phyloP scores from a whole-genome alignment of 345 rosid genomes.

The Gossypium longicalyx region DNA sequence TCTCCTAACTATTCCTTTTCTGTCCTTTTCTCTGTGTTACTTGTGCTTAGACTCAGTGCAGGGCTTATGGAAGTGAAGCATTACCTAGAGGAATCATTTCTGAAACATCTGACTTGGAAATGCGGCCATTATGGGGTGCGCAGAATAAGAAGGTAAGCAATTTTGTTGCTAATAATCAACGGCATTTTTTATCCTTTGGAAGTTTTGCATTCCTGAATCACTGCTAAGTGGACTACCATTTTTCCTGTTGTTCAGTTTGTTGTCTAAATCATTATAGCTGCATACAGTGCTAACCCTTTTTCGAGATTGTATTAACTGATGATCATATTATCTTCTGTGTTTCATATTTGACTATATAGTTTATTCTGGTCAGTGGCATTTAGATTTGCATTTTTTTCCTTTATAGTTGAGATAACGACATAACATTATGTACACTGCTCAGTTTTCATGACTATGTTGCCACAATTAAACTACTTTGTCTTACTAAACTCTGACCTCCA shows the following conservation, averaged over 20 bases:
- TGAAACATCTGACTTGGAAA: slow-evolving; percentile 60
- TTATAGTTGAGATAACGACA: background rate
- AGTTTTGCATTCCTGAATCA: background rate
- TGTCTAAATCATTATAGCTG: slow-evolving; percentile 7
- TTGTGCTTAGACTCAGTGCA: slow-evolving; percentile 32
- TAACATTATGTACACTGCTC: background rate
- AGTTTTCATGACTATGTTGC: background rate
- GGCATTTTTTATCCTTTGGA: background rate
- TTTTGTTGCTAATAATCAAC: background rate
- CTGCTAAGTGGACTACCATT: background rate
- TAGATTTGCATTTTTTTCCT: background rate
- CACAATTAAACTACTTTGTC: background rate
- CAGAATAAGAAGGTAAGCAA: slow-evolving; percentile 35
- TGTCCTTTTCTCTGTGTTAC: background rate
- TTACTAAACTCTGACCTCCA: background rate
- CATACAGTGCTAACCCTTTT: background rate
- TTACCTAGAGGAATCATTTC: slow-evolving; percentile 68
- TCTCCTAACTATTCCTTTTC: background rate
- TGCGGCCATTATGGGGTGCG: slow-evolving; percentile 56
- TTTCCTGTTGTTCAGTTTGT: slow-evolving; percentile 5
- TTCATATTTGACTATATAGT: background rate
- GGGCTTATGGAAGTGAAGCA: slow-evolving; percentile 40
- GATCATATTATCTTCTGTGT: background rate
- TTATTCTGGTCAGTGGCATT: slow-evolving; percentile 5
- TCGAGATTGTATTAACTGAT: background rate